Base-by-base conservation (phyloP, 2,329 filamentous ascomycete species). In the Aspergillus fijiensis region DNA sequence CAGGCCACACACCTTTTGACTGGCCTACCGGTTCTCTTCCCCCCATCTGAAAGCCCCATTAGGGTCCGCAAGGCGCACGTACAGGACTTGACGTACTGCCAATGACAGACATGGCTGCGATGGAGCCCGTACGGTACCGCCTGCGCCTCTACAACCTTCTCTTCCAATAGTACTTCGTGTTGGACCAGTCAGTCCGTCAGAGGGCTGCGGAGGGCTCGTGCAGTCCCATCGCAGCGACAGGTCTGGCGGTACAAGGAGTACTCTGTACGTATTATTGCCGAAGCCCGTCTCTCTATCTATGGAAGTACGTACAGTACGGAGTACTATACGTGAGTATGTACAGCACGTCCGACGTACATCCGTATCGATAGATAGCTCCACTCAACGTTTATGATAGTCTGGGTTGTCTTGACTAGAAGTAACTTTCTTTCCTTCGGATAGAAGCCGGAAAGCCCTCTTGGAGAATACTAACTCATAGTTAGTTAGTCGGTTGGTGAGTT, bases 31-130 rank as follows among this genome's bases (percentile, higher is more conserved):
- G 48, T 23, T 35, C 31, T 35, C 25, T 55, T 55, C n/a, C 42
- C 4, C 25, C 27, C 39, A 35, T 39, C 25, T 10, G 42, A 54
- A 23, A 54, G 25, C 53, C 53, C 53, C 42, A 55, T 55, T 55
- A 55, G 53, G 53, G 53, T 55, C 53, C 53, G 53, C 42, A 55
- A 48, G 47, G 53, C 42, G 53, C 53, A 55, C 53, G 53, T 55
- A 55, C 53, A 23, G 39, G 14, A 45, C 53, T 27, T n/a, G 25
- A 21, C 42, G 12, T 23, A 47, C 53, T 55, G 53, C 53, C 53
- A 55, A 55, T 55, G 25, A 33, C 25, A 31, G 53, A 49, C 48
- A 35, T 47, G 47, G 27, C n/a, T 21, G 42, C 16, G 25, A 55
- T 31, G 53, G 53, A 55, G 53, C 42, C 11, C 25, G 53, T 55